A percentile compares a stretch with the other conserved stretches of the same genome.
Evolutionary conservation across 2,329 filamentous ascomycete genomes (phyloP).

Genomic region (Aspergillus uvarum): DNA sequence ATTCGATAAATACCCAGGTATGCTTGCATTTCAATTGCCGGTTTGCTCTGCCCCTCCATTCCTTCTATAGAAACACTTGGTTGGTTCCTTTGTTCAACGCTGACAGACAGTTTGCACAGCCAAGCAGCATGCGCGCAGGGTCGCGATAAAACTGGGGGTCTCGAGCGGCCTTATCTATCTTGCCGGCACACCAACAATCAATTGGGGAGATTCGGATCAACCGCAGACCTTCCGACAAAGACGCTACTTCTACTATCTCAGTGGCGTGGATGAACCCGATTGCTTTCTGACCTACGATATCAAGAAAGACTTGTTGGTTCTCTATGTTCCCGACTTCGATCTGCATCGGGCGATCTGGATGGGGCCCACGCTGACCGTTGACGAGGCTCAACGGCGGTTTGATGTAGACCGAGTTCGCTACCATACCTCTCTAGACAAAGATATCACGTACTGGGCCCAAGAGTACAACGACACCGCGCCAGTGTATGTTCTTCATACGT

Average conservation of each 20-base stretch:
- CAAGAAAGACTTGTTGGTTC: conserved; percentile 60
- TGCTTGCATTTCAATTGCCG: background rate
- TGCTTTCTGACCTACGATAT: conserved; percentile 60
- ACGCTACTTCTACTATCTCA: conserved; percentile 63
- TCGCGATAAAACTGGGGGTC: conserved; percentile 44
- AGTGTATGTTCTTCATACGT: conserved; percentile 40
- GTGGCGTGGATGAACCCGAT: conserved; percentile 54
- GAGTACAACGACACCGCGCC: conserved; percentile 26
- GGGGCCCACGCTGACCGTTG: conserved; percentile 42
- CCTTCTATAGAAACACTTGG: background rate
- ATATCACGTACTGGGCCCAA: conserved; percentile 47
- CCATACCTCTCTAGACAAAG: conserved; percentile 48
- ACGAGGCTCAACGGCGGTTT: conserved; percentile 61
- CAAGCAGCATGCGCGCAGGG: conserved; percentile 51
- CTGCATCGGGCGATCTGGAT: conserved; percentile 47
- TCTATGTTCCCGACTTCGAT: conserved; percentile 72
- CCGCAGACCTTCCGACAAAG: conserved; percentile 57
- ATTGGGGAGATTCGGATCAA: conserved; percentile 61
- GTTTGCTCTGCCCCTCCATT: background rate
- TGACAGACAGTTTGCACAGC: conserved; percentile 33
- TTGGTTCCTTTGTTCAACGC: background rate
- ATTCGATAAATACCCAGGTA: conserved; percentile 45
- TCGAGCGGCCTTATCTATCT: conserved; percentile 57
- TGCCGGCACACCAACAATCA: conserved; percentile 50
- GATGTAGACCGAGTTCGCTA: conserved; percentile 72